Evolutionary conservation across 164 flowering plant genomes (phyloP), one percentile per base, ranked within the genome.

Genomic region (Macadamia integrifolia): DNA sequence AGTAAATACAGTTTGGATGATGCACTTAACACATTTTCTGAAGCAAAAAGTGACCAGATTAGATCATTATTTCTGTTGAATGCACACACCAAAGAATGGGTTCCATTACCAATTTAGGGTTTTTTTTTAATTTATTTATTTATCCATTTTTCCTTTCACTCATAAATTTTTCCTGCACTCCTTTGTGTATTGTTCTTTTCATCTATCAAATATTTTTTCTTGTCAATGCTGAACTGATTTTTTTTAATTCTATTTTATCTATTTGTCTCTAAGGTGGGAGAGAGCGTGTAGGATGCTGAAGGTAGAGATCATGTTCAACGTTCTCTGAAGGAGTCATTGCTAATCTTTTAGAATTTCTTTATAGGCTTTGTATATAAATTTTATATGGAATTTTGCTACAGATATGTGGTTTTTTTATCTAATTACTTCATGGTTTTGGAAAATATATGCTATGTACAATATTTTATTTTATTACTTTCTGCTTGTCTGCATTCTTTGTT

Each of bases 191-290:
- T 6, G 48, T 43, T 43, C 48, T 43, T 43, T 43, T 23, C 23
- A 23, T 23, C 23, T 23, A 23, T 23, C 23, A 23, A 23, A 23
- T 23, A 23, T 23, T 23, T 43, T 8, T 30, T 9, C 61, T 6
- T 59, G 32, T 31, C 30, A 9, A 28, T 0, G 32, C 32, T 28
- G 13, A 28, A 23, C 23, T 3, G 23, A 18, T 17, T 23, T 18
- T 23, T 4, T 58, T 32, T 23, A 58, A 6, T 15, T 28, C 23
- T 58, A n/a, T 56, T 14, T n/a, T n/a, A 46, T 46, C 9, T 43
- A 12, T 59, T 58, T 56, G 28, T 12, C n/a, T 30, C 64, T 50
- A 71, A 70, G 74, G 74, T 71, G 75, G 83, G 82, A 79, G 80
- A 80, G 49, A 61, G 64, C 29, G 69, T 43, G 42, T 49, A 65